Evolutionary conservation across 306 rosid genomes (phyloP), one percentile per base, ranked within the genome.

Genomic region (Elaeagnus macrophylla): DNA sequence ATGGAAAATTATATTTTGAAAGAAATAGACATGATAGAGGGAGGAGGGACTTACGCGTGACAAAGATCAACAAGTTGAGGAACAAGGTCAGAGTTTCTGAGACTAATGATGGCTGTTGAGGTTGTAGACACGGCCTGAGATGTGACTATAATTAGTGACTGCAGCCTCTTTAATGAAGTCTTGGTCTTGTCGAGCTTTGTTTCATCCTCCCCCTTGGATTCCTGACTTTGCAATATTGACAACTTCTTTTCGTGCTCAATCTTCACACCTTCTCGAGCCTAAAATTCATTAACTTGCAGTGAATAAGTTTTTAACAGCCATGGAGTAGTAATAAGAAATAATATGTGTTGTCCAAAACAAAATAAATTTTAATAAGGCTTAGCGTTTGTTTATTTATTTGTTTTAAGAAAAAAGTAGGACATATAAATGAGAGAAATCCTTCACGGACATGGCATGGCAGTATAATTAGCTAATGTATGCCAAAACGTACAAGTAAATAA

Each of bases 121-220:
- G 99, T 93, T 54, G 99, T 82, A 53, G 89, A 72, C 64, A 93
- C 99, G 3, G 99, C 99, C 72, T 93, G 95, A 59, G 99, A 93
- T 35, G 96, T 84, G 69, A 93, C 99, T 67, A 73, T 48, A 55
- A 88, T 87, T 17, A 93, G 81, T 6, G 96, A 87, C 63, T 93
- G 96, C 67, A 93, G 72, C 80, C 74, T 86, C 54, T 75, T 79
- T 72, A 93, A 82, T 51, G 96, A 72, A 37, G 94, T 51, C 85
- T 93, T 93, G 62, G 99, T 93, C 81, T 87, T 87, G 81, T 81
- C 78, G 64, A 87, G 64, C 85, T 87, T 87, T 48, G 79, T 75
- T 71, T 84, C 95, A 51, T 87, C 95, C 56, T 81, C 95, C 51
- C 96, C 95, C 71, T 82, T 93, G 89, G 75, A 84, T 70, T 93